phyloP scores from a whole-genome alignment of 2,329 filamentous ascomycete species.

The Epichloe sibirici region DNA sequence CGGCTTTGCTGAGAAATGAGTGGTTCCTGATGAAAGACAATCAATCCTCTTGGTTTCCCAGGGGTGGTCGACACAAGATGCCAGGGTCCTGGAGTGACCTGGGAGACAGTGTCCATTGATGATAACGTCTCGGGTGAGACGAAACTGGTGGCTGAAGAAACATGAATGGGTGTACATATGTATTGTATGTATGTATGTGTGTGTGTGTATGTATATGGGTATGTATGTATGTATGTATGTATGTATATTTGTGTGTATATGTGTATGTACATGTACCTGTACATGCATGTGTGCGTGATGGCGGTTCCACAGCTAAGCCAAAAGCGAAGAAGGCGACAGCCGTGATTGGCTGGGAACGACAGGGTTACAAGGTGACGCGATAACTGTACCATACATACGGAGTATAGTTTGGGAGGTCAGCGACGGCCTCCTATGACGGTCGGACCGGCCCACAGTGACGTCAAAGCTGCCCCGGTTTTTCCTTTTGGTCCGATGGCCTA shows the following conservation, averaged over 20 bases:
- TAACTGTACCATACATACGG: neutral
- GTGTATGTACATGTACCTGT: neutral
- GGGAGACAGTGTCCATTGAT: too few species aligned
- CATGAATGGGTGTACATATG: neutral
- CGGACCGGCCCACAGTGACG: slow-evolving; percentile 16
- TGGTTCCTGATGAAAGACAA: neutral
- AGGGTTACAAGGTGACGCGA: neutral
- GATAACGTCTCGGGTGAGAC: neutral
- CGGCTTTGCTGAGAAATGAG: neutral
- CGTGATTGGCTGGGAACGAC: neutral
- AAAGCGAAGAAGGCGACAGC: neutral
- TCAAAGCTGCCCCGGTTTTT: slow-evolving; percentile 14
- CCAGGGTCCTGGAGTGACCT: too few species aligned
- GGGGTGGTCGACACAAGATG: too few species aligned
- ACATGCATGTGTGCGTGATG: neutral
- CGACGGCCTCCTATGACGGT: slow-evolving; percentile 1
- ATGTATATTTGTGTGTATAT: too few species aligned
- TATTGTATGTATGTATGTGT: too few species aligned
- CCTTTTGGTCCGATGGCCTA: slow-evolving; percentile 15
- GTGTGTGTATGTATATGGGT: too few species aligned
- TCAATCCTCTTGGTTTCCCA: neutral
- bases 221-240: too few species aligned
- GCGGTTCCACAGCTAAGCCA: neutral
- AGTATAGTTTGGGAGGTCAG: neutral
- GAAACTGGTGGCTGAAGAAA: neutral